Evolutionary conservation across 2,329 filamentous ascomycete species (phyloP), one percentile per base, ranked within the genome.

Genomic region (Penicillium sp.): DNA sequence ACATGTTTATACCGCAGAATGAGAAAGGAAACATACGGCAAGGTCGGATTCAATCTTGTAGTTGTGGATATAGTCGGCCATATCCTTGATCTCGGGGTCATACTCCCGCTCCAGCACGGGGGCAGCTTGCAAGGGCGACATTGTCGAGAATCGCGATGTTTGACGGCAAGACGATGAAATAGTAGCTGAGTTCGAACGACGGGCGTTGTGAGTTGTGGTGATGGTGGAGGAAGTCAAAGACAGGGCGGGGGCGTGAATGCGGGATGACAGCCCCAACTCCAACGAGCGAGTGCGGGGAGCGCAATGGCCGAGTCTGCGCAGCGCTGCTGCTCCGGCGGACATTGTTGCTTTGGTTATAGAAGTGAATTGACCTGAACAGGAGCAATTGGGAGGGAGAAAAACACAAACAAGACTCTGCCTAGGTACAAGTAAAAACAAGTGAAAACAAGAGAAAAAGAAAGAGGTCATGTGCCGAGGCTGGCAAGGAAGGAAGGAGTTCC

Each of bases 31-130:
- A 35, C 91, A 77, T 81, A 97, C 92, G 71, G 94, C 94, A 68
- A 99, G 83, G 64, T 96, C 90, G 28, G 93, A 97, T 66, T 93
- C 82, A 69, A 97, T 88, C 58, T 90, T 83, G 75, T 92, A 93
- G 74, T 92, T 90, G 82, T 95, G 90, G 72, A 97, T 89, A 78
- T 97, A 99, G 77, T 83, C 85, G 61, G 93, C 93, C 81, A 99
- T 96, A 73, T 97, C 92, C 75, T 86, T 87, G 75, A 97, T 94
- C 79, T 97, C 93, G 62, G 89, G 85, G 72, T 97, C 93, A 76
- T 93, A 97, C 65, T 86, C 81, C 72, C 82, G 69, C 48, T 71
- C 64, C 42, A 63, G 62, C 21, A 68, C 64, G 18, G 68, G 66
- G 47, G 70, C 57, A 55, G 70, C 66, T 52, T 68, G 69, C 62